Percentiles rank a stretch among this genome's conserved stretches.
Evolutionary conservation across 2,329 filamentous ascomycete species (phyloP).

Genomic region (Aspergillus eucalypticola): DNA sequence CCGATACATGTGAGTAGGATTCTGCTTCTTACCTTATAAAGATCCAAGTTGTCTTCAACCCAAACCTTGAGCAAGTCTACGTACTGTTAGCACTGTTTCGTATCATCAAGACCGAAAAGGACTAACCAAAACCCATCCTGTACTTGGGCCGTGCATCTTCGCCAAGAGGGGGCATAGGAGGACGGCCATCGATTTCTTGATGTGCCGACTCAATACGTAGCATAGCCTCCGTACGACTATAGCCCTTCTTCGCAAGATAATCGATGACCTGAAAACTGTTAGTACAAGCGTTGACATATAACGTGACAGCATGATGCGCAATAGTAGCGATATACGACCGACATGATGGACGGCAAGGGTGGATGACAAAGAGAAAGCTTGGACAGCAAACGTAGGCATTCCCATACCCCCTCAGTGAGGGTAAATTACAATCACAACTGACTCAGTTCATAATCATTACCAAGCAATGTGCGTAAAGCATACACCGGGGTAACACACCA

Average conservation of each 20-base stretch:
- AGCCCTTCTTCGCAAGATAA: constrained; percentile 93
- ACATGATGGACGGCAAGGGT: not conserved
- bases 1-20: not conserved
- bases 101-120: not conserved
- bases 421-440: not conserved
- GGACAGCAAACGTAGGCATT: not conserved
- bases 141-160: constrained; percentile 81
- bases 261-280: constrained; percentile 69
- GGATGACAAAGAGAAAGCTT: not conserved
- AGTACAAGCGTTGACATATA: not conserved
- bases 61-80: constrained; percentile 70
- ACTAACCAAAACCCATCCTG: constrained; percentile 64
- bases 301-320: not conserved
- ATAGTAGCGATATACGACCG: not conserved
- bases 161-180: constrained; percentile 65
- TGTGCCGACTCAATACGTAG: constrained; percentile 87
- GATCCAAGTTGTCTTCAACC: constrained; percentile 87
- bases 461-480: not conserved
- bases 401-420: not conserved
- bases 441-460: not conserved
- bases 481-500: not conserved
- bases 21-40: constrained; percentile 73
- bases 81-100: not conserved
- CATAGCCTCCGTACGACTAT: constrained; percentile 87
- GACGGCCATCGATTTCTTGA: constrained; percentile 76